A percentile compares a stretch with the other conserved stretches of the same genome.
Evolutionary conservation across 1,284 basidiomycete genomes (phyloP).

Genomic region (Apiotrichum gracile): DNA sequence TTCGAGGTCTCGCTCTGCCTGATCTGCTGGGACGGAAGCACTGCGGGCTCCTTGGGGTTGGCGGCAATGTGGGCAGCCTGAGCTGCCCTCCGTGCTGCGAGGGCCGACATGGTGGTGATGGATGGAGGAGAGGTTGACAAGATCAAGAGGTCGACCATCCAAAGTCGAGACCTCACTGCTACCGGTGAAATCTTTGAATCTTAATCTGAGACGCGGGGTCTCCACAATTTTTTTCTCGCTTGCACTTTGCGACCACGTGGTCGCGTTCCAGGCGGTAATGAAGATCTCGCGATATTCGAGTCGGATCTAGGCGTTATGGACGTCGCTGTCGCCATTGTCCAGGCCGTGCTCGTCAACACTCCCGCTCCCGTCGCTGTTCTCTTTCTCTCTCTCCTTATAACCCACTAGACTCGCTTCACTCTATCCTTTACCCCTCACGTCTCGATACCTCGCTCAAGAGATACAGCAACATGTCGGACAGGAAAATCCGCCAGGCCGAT

Average conservation of each 20-base stretch:
- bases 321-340: slow-evolving; percentile 1
- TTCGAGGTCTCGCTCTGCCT: neutral
- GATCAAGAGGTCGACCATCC: too few relatives aligned
- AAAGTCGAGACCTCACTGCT: too few relatives aligned
- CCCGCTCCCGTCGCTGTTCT: neutral
- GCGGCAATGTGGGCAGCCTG: slow-evolving; percentile 5
- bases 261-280: neutral
- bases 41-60: neutral
- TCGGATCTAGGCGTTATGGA: neutral
- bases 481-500: slow-evolving; percentile 19
- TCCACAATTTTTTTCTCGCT: too few relatives aligned
- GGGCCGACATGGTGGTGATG: slow-evolving; percentile 21
- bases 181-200: too few relatives aligned
- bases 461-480: slow-evolving; percentile 26
- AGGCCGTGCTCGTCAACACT: neutral
- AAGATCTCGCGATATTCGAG: neutral
- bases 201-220: too few relatives aligned
- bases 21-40: neutral
- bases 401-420: neutral
- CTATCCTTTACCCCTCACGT: too few relatives aligned
- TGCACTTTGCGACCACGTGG: too few relatives aligned
- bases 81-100: slow-evolving; percentile 28
- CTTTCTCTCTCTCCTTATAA: neutral
- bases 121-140: neutral
- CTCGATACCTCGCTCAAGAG: too few relatives aligned